Percentiles rank a stretch among this genome's conserved stretches.
Evolutionary conservation across 352 stramenopile genomes (phyloP).

Genomic region (Aphanomyces astaci): DNA sequence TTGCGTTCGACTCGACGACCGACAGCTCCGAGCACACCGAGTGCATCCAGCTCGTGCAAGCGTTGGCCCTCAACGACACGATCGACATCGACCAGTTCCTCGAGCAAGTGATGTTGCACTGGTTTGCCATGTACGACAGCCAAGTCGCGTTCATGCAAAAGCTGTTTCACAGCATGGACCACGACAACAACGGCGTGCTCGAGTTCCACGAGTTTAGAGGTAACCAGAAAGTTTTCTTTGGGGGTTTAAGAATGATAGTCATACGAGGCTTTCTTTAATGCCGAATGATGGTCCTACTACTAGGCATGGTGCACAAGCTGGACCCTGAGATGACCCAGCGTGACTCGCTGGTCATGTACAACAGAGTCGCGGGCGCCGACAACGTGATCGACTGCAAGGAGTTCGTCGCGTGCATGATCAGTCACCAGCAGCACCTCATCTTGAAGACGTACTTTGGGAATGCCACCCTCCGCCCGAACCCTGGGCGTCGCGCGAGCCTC

Average conservation of each 20-base stretch:
- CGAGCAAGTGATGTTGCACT: constrained; percentile 74
- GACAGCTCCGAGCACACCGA: background rate
- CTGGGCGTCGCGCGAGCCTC: background rate
- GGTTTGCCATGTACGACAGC: constrained; percentile 66
- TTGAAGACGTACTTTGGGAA: constrained; percentile 29
- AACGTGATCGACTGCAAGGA: constrained; percentile 75
- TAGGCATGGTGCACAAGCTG: constrained; percentile 34
- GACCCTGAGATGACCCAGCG: constrained; percentile 59
- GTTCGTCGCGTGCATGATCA: constrained; percentile 67
- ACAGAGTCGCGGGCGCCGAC: constrained; percentile 52
- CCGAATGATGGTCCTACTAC: background rate
- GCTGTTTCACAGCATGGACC: constrained; percentile 64
- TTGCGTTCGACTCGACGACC: constrained; percentile 6
- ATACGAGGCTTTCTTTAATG: no score
- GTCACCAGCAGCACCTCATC: constrained; percentile 57
- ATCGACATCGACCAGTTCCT: constrained; percentile 64
- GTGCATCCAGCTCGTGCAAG: constrained; percentile 52
- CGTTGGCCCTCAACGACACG: constrained; percentile 31
- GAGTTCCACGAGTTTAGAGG: constrained; percentile 70
- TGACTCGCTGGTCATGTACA: constrained; percentile 52
- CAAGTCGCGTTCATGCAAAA: constrained; percentile 69
- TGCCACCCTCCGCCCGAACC: background rate
- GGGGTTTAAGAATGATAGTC: no score
- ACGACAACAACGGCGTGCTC: constrained; percentile 56
- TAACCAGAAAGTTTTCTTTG: constrained; percentile 25